Evolutionary conservation across 2,329 filamentous ascomycete species (phyloP).

Genomic region (Diaporthe sp.): DNA sequence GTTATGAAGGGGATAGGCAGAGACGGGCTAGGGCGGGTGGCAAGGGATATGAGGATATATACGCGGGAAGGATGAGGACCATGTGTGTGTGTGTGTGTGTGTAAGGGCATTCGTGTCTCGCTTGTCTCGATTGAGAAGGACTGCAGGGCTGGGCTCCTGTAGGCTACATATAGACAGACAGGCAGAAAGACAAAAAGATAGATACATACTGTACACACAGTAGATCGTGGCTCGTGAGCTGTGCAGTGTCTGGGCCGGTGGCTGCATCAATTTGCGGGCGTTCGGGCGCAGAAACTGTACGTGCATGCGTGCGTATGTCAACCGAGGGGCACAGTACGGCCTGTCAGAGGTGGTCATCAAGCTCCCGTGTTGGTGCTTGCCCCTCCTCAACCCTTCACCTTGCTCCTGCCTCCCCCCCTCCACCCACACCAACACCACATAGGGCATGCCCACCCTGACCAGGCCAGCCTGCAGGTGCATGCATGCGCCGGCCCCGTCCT

Average conservation of each 20-base stretch:
- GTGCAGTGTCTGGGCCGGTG: conserved; percentile 9
- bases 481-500: neutral
- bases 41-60: neutral
- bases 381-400: neutral
- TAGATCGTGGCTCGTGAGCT: neutral
- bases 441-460: neutral
- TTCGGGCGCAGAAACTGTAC: neutral
- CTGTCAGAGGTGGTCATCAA: conserved; percentile 9
- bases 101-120: neutral
- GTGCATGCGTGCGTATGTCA: neutral
- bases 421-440: conserved; percentile 7
- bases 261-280: conserved; percentile 19
- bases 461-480: conserved; percentile 18
- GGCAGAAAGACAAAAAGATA: neutral
- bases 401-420: too few relatives aligned
- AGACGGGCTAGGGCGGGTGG: neutral
- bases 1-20: neutral
- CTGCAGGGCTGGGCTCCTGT: conserved; percentile 14
- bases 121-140: conserved; percentile 14
- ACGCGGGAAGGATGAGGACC: neutral
- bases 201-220: neutral
- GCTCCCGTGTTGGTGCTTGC: neutral
- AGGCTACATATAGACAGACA: neutral
- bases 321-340: neutral
- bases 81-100: neutral